These are phyloP conservation scores for Hypoxylon sp. DNA, from an alignment of 2,329 filamentous ascomycete genomes.

Conservation along the genomic window DNA sequence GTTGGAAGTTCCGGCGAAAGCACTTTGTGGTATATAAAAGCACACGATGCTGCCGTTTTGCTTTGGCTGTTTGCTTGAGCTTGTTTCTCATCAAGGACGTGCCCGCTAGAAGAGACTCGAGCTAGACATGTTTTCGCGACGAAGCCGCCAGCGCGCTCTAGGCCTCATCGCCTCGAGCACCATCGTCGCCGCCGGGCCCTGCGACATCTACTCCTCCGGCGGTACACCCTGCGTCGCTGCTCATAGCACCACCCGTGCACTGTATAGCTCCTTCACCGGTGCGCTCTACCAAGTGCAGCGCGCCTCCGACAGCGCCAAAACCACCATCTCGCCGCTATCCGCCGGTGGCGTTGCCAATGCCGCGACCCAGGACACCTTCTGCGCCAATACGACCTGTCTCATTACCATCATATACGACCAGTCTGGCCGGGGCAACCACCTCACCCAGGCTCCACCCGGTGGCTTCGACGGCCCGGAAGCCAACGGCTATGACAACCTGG, in stretches of 20 bases:
- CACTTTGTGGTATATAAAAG: constrained; percentile 1
- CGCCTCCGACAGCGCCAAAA: constrained; percentile 62
- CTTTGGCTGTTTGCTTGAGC: constrained; percentile 4
- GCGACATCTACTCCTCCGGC: constrained; percentile 70
- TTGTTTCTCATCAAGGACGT: constrained; percentile 6
- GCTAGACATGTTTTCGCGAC: constrained; percentile 15
- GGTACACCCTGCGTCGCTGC: constrained; percentile 73
- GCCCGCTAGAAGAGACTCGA: constrained; percentile 1
- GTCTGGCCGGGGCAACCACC: constrained; percentile 70
- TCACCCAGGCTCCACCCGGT: constrained; percentile 70
- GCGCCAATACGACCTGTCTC: constrained; percentile 69
- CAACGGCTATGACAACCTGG: constrained; percentile 70
- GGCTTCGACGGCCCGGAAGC: constrained; percentile 66
- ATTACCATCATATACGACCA: constrained; percentile 76
- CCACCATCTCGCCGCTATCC: constrained; percentile 62
- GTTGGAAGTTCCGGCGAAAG: neutral
- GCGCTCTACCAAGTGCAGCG: constrained; percentile 71
- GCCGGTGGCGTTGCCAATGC: constrained; percentile 73
- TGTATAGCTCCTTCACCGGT: constrained; percentile 66
- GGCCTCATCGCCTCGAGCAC: constrained; percentile 53
- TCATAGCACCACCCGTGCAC: constrained; percentile 72
- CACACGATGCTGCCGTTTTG: constrained; percentile 1
- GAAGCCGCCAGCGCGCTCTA: constrained; percentile 45
- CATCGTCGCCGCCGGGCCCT: constrained; percentile 66
- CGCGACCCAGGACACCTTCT: constrained; percentile 70